Evolutionary conservation across 2,329 filamentous ascomycete species (phyloP).

Genomic region (Aspergillus spinulosporus): DNA sequence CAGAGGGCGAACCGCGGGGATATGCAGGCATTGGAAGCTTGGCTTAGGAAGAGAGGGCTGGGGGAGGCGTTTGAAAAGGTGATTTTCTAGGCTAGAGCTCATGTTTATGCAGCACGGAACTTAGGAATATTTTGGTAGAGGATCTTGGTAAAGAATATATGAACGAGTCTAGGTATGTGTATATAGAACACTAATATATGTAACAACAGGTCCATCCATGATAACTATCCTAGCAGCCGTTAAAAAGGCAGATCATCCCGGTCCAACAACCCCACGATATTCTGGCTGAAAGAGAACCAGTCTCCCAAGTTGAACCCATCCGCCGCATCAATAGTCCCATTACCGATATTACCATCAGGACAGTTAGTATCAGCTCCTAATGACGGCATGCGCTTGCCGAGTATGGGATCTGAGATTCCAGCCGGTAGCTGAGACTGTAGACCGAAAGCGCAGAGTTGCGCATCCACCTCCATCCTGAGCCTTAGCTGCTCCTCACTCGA

Average conservation of each 20-base stretch:
- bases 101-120: background rate
- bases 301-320: background rate
- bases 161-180: too few relatives aligned
- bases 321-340: background rate
- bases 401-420: too few relatives aligned
- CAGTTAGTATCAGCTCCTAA: background rate
- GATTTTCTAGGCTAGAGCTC: constrained; percentile 26
- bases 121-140: too few relatives aligned
- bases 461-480: background rate
- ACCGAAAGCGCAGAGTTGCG: background rate
- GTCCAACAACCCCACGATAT: background rate
- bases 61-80: constrained; percentile 35
- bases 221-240: too few relatives aligned
- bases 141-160: too few relatives aligned
- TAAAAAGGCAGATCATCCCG: background rate
- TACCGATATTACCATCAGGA: background rate
- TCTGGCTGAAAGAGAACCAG: background rate
- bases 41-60: constrained; percentile 29
- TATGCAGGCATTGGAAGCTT: constrained; percentile 38
- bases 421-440: background rate
- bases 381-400: background rate
- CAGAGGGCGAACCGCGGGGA: constrained; percentile 37
- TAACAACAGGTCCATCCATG: too few relatives aligned
- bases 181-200: too few relatives aligned
- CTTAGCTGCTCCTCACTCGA: background rate